Base-by-base conservation (phyloP, 1,139 yeast species). In the Yamadazyma atlantica region DNA sequence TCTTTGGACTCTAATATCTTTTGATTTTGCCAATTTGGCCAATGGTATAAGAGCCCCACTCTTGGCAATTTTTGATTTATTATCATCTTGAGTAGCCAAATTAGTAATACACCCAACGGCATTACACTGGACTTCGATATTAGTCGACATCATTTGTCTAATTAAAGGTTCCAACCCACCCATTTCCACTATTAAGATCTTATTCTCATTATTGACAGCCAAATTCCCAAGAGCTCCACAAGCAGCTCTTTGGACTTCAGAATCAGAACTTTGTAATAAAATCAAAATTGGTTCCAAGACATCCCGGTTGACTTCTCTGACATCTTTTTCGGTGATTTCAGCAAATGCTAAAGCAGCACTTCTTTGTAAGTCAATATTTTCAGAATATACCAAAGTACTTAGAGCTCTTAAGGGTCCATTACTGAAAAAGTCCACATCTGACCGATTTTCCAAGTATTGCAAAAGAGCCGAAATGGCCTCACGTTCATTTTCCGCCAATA, bases 41-140 rank as follows among this genome's bases (percentile, higher is more conserved):
- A 92, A 75, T 5, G 98, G 98, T 31, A 87, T 82, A 40, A 92
- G 73, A 1, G 98, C 98, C n/a, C 98, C 99, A 29, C 95, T 83
- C 39, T 90, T 84, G 18, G 99, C 98, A 54, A 92, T 92, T 60
- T 88, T 89, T 36, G 94, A 82, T 64, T 92, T 92, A 66, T 92
- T 94, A 55, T 89, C 96, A 63, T 92, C 98, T 64, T 88, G 96
- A n/a, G 98, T 92, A 11, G 98, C 98, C 62, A 92, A 77, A 60
- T 92, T 92, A 27, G 99, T 92, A 59, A 92, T 90, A 60, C 98
- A 94, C 8, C 99, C 99, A 40, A 94, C 98, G 3, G 99, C 98
- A 58, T 92, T 92, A 63, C 99, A 92, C 64, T 94, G 98, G 28
- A 94, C 98, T 61, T 92, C 99, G 44, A 92, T 95, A 55, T 94